phyloP scores from a whole-genome alignment of 2,329 filamentous ascomycete species.

The Alternaria solani region DNA sequence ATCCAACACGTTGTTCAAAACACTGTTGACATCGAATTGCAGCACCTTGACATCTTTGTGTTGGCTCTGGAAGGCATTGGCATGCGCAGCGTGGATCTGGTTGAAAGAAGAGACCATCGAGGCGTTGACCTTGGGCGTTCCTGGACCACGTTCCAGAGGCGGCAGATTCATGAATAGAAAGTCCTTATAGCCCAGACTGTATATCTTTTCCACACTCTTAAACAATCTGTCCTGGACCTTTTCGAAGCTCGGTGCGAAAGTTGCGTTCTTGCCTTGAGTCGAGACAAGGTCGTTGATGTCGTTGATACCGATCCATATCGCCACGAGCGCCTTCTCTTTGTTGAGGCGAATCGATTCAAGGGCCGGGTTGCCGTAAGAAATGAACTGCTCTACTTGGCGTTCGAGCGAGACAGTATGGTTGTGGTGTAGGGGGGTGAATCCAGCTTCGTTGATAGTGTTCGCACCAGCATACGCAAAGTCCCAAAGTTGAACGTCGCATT shows the following conservation, averaged over 20 bases:
- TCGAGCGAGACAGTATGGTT: slow-evolving; percentile 60
- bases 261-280: slow-evolving; percentile 46
- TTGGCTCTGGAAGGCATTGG: slow-evolving; percentile 42
- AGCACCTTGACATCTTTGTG: slow-evolving; percentile 50
- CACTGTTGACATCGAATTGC: slow-evolving; percentile 57
- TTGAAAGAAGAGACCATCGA: slow-evolving; percentile 60
- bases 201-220: slow-evolving; percentile 52
- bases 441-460: slow-evolving; percentile 54
- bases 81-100: slow-evolving; percentile 47
- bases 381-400: slow-evolving; percentile 61
- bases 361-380: slow-evolving; percentile 55
- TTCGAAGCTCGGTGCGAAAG: slow-evolving; percentile 58
- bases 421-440: slow-evolving; percentile 59
- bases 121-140: slow-evolving; percentile 54
- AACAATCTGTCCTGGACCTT: slow-evolving; percentile 55
- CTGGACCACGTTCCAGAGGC: slow-evolving; percentile 57
- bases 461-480: slow-evolving; percentile 65
- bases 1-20: slow-evolving; percentile 55
- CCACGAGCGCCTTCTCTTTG: slow-evolving; percentile 55
- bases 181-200: slow-evolving; percentile 54
- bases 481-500: slow-evolving; percentile 61
- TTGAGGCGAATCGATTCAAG: slow-evolving; percentile 43
- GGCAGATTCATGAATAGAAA: slow-evolving; percentile 63
- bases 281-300: slow-evolving; percentile 62
- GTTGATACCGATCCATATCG: slow-evolving; percentile 66